phyloP scores from a whole-genome alignment of 2,329 filamentous ascomycete species.

The Fusarium luffae region DNA sequence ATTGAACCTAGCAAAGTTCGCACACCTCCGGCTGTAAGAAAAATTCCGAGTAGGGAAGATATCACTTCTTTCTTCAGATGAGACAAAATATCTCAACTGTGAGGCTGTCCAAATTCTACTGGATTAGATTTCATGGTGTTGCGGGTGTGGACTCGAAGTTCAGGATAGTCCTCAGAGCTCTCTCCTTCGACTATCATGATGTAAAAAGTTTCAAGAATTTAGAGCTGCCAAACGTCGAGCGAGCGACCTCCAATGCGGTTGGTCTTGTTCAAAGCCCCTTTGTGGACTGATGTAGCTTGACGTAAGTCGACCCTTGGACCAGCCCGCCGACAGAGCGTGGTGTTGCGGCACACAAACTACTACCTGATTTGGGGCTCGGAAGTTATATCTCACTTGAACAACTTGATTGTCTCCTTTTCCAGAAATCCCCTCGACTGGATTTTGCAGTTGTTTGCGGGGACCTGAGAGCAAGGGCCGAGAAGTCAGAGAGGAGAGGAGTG shows the following conservation, averaged over 20 bases:
- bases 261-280: conserved; percentile 34
- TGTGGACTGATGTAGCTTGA: conserved; percentile 47
- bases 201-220: conserved; percentile 13
- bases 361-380: conserved; percentile 43
- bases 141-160: not conserved
- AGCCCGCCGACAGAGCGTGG: conserved; percentile 38
- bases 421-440: conserved; percentile 29
- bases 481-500: conserved; percentile 28
- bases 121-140: not conserved
- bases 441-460: conserved; percentile 43
- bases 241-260: conserved; percentile 37
- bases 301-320: conserved; percentile 41
- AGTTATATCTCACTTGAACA: conserved; percentile 41
- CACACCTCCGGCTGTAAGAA: not conserved
- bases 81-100: not conserved
- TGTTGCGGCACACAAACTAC: conserved; percentile 41
- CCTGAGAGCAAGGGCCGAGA: conserved; percentile 29
- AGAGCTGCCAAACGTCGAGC: conserved; percentile 30
- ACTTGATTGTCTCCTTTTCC: conserved; percentile 37
- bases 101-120: not conserved
- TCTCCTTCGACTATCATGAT: conserved; percentile 33
- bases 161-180: not conserved
- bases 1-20: conserved; percentile 35
- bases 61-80: not conserved
- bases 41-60: not conserved